A percentile compares a stretch with the other conserved stretches of the same genome.
Conservation (phyloP, 2,329 filamentous ascomycete species). For the Gnomoniopsis smithogilvyi region DNA sequence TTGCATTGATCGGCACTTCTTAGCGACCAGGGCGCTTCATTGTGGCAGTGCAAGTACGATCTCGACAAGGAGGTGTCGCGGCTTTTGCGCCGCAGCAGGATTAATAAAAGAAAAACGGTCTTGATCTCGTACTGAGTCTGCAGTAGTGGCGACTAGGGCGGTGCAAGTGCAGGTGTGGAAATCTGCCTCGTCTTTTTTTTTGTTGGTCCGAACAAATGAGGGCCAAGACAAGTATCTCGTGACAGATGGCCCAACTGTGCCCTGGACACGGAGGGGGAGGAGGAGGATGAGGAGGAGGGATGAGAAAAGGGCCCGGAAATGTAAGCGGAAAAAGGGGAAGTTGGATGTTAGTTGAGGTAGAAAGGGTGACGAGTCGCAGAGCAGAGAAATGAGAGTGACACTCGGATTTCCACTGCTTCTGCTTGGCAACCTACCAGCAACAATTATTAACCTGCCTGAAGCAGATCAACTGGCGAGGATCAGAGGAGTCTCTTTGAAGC, state of each 20-base stretch:
- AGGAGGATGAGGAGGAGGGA: too few species aligned
- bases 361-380: neutral
- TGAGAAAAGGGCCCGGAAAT: too few species aligned
- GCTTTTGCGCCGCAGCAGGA: neutral
- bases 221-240: neutral
- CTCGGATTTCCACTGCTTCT: neutral
- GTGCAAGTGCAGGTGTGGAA: neutral
- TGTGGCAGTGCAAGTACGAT: slow-evolving; percentile 14
- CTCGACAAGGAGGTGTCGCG: neutral
- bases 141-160: too few species aligned
- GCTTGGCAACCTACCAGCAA: neutral
- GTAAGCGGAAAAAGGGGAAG: neutral
- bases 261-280: too few species aligned
- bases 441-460: neutral
- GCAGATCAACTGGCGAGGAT: neutral
- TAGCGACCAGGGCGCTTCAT: neutral
- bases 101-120: too few species aligned
- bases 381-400: neutral
- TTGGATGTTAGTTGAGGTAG: too few species aligned
- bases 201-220: neutral
- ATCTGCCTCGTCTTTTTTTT: neutral
- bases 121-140: too few species aligned
- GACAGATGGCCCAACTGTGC: neutral
- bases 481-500: neutral
- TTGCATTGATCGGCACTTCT: slow-evolving; percentile 14